A percentile compares a stretch with the other conserved stretches of the same genome.
These are phyloP conservation scores for Sclerotinia trifoliorum DNA, from an alignment of 2,329 filamentous ascomycete genomes.

Conservation along the genomic window DNA sequence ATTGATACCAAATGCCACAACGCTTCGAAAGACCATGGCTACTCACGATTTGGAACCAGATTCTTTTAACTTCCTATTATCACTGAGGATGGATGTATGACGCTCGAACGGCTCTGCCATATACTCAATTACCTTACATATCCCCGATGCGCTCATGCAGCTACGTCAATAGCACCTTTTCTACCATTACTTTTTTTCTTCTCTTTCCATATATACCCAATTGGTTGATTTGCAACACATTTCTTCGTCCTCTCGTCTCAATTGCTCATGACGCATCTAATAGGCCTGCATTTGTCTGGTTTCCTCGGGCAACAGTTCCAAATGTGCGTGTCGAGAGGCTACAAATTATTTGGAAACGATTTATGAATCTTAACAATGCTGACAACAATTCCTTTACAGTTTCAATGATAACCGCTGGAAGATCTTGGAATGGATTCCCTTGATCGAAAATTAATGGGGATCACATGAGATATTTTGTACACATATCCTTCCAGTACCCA, in stretches of 20 bases:
- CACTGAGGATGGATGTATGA: constrained; percentile 26
- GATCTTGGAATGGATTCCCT: background rate
- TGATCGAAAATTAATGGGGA: background rate
- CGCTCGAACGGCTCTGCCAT: constrained; percentile 27
- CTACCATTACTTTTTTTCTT: constrained; percentile 20
- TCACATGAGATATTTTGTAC: background rate
- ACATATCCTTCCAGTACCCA: background rate
- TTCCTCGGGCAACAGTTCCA: constrained; percentile 24
- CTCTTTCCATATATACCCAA: constrained; percentile 29
- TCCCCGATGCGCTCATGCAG: constrained; percentile 26
- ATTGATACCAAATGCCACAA: background rate
- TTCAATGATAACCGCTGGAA: background rate
- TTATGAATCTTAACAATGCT: background rate
- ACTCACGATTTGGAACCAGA: background rate
- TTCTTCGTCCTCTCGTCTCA: constrained; percentile 12
- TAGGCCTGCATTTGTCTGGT: background rate
- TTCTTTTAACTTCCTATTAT: background rate
- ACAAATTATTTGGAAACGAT: constrained; percentile 20
- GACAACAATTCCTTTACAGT: background rate
- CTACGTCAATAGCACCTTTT: constrained; percentile 27
- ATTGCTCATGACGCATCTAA: background rate
- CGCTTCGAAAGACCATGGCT: background rate
- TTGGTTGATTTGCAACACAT: constrained; percentile 25
- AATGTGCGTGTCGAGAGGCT: constrained; percentile 25
- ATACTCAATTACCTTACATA: constrained; percentile 27